phyloP scores from a whole-genome alignment of 2,329 filamentous ascomycete genomes.

The Aspergillus hiratsukae region DNA sequence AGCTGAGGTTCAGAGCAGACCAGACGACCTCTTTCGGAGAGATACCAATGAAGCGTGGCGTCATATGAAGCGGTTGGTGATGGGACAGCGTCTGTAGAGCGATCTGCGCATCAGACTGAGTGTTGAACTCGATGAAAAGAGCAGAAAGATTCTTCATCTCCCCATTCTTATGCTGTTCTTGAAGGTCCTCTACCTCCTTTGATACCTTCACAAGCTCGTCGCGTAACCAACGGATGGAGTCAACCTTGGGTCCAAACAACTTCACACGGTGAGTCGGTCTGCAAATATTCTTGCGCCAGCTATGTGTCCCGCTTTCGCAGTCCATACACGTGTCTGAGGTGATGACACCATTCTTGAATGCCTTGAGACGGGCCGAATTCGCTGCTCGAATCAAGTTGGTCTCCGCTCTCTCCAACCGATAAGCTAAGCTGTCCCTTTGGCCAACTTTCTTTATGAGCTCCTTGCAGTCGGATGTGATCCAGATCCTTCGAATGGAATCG shows the following conservation, averaged over 20 bases:
- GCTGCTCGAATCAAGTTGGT: slow-evolving; percentile 75
- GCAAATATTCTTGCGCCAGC: slow-evolving; percentile 40
- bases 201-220: slow-evolving; percentile 67
- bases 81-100: slow-evolving; percentile 82
- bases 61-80: slow-evolving; percentile 81
- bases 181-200: slow-evolving; percentile 62
- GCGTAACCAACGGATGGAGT: slow-evolving; percentile 84
- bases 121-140: slow-evolving; percentile 85
- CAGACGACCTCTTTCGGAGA: slow-evolving; percentile 84
- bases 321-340: slow-evolving; percentile 22
- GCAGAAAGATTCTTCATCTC: slow-evolving; percentile 64
- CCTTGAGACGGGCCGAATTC: slow-evolving; percentile 65
- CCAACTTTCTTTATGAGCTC: slow-evolving; percentile 74
- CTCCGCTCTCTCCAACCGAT: slow-evolving; percentile 80
- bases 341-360: slow-evolving; percentile 34
- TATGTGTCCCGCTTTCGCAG: slow-evolving; percentile 25
- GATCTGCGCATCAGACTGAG: slow-evolving; percentile 75
- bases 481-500: slow-evolving; percentile 71
- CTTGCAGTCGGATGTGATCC: slow-evolving; percentile 74
- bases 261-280: slow-evolving; percentile 69
- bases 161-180: slow-evolving; percentile 60
- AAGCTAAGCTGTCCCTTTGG: slow-evolving; percentile 71
- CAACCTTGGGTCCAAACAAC: slow-evolving; percentile 75
- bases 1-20: slow-evolving; percentile 72
- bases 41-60: slow-evolving; percentile 79